Base-by-base conservation (phyloP, 140 eudicot genomes). In the Cichorium intybus region DNA sequence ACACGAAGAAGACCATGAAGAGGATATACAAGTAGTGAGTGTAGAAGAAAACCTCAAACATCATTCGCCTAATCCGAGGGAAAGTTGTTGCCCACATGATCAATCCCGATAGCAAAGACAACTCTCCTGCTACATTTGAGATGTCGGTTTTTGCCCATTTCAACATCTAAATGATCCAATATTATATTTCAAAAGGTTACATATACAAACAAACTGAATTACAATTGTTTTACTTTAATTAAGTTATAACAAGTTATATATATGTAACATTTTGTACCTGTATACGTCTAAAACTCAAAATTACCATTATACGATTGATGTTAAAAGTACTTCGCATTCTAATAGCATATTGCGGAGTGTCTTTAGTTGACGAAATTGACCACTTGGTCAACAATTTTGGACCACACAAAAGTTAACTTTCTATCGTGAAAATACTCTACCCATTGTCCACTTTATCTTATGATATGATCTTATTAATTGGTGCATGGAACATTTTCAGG, bases 11-110 rank as follows among this genome's bases (percentile, higher is more conserved):
- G 58, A 91, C 31, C 3, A 91, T 5, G 66, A 87, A 90, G 54
- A 85, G 37, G 33, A 82, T 72, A 84, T 91, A 91, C 16, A 91
- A 74, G 56, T 91, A 71, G 47, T 85, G 97, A 26, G 84, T 60
- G 70, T 91, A 87, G 67, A 82, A 91, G 75, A 91, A 91, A 58
- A 91, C 79, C 83, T 91, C 97, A 52, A 91, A 91, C 74, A 84
- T 69, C 74, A 78, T 82, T 69, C 92, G 74, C 28, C 97, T 82
- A 1, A 87, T 79, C 11, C 34, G 29, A 6, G 91, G 89, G 60
- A 69, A 68, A 5, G 91, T 87, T 10, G 96, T 81, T 2, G 67
- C 87, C 97, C 97, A 87, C 71, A 91, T 28, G 2, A 72, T 29
- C 60, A 91, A 37, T 65, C 95, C 96, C 0, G 83, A 69, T 39